Evolutionary conservation across 2,329 filamentous ascomycete genomes (phyloP).

Genomic region (Fusarium sp.): DNA sequence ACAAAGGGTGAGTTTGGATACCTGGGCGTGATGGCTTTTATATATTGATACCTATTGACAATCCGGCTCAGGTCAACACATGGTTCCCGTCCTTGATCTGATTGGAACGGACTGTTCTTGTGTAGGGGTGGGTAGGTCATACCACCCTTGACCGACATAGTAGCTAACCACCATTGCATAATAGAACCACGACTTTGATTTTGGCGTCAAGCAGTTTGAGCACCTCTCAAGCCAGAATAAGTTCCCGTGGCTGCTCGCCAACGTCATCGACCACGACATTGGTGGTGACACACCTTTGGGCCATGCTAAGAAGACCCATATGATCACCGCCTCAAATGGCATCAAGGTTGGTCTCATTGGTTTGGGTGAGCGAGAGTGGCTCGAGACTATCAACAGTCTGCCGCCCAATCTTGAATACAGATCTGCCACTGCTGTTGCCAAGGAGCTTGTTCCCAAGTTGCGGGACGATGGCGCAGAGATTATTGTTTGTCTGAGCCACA

Average conservation of each 20-base stretch:
- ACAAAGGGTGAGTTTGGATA: constrained; percentile 75
- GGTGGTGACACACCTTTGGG: constrained; percentile 81
- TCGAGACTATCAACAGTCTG: constrained; percentile 88
- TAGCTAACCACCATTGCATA: constrained; percentile 18
- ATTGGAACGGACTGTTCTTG: constrained; percentile 85
- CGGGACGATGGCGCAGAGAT: constrained; percentile 84
- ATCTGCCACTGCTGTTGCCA: constrained; percentile 81
- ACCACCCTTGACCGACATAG: constrained; percentile 29
- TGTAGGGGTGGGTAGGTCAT: constrained; percentile 73
- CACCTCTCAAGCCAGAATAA: constrained; percentile 79
- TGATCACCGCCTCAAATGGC: constrained; percentile 84
- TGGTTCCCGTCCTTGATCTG: constrained; percentile 86
- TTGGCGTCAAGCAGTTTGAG: constrained; percentile 84
- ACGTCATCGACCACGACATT: constrained; percentile 86
- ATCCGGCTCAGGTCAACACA: constrained; percentile 73
- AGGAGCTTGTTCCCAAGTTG: constrained; percentile 79
- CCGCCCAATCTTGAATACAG: constrained; percentile 86
- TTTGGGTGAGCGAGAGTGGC: constrained; percentile 88
- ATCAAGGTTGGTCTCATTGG: constrained; percentile 89
- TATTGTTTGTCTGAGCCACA: constrained; percentile 85
- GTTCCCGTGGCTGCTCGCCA: constrained; percentile 92
- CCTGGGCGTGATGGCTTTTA: background rate
- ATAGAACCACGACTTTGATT: constrained; percentile 92
- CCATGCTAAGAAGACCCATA: constrained; percentile 79
- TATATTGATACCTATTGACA: constrained; percentile 6